These are phyloP conservation scores for Epichloe aotearoae DNA, from an alignment of 2,329 filamentous ascomycete species.

Conservation along the genomic window DNA sequence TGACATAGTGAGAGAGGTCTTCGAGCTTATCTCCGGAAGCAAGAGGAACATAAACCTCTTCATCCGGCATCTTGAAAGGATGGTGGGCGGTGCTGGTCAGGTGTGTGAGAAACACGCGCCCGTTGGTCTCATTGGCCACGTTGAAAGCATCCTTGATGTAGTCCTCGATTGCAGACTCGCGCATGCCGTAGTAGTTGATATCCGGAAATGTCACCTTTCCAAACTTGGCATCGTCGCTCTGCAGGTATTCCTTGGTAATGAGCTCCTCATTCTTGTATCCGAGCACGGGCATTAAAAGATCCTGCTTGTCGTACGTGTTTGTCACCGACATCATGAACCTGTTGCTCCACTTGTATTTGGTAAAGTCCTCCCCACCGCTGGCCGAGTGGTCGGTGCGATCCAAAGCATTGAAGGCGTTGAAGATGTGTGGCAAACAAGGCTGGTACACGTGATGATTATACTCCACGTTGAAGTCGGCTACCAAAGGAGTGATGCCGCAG, in stretches of 20 bases:
- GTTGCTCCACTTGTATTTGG: constrained; percentile 18
- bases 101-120: constrained; percentile 22
- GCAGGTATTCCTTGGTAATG: constrained; percentile 17
- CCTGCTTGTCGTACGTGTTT: constrained; percentile 20
- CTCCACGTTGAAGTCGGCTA: constrained; percentile 30
- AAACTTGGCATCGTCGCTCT: constrained; percentile 16
- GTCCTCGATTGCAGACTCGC: constrained; percentile 18
- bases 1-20: constrained; percentile 20
- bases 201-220: constrained; percentile 16
- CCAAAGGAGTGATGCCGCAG: constrained; percentile 27
- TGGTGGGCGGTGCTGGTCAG: constrained; percentile 24
- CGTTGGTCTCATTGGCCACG: constrained; percentile 15
- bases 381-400: constrained; percentile 5
- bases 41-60: constrained; percentile 15
- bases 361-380: constrained; percentile 10
- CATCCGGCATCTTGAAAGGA: constrained; percentile 18
- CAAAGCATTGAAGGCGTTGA: constrained; percentile 19
- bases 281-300: constrained; percentile 17
- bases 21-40: constrained; percentile 12
- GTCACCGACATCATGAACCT: constrained; percentile 22
- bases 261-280: constrained; percentile 16
- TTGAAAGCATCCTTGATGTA: constrained; percentile 20
- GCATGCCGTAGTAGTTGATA: constrained; percentile 23
- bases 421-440: constrained; percentile 28
- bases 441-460: constrained; percentile 29